Conservation (phyloP, 768 basidiomycete genomes). For the Suillus alpinus region DNA sequence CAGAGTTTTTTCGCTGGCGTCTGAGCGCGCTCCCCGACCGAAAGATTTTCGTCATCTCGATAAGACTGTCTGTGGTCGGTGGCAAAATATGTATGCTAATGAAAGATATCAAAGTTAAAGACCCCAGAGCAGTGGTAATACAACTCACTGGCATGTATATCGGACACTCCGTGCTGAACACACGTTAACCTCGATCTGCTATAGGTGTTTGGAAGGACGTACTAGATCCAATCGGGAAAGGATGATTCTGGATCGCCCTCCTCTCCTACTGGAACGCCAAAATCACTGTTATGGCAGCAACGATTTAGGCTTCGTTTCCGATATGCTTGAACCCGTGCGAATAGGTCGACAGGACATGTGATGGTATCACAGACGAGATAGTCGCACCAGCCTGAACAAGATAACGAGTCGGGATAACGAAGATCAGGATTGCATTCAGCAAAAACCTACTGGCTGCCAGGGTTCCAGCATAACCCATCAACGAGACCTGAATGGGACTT, state of each 20-base stretch:
- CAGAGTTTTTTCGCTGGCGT: constrained; percentile 27
- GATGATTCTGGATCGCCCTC: constrained; percentile 40
- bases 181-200: constrained; percentile 6
- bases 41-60: constrained; percentile 25
- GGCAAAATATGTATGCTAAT: constrained; percentile 46
- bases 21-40: constrained; percentile 12
- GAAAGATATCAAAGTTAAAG: constrained; percentile 1
- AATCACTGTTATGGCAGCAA: constrained; percentile 9
- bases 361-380: constrained; percentile 45
- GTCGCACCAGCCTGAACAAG: constrained; percentile 42
- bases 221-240: constrained; percentile 43
- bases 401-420: background rate
- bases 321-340: constrained; percentile 31
- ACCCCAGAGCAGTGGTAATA: background rate
- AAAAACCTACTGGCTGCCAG: constrained; percentile 32
- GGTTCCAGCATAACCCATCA: constrained; percentile 53
- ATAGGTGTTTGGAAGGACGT: constrained; percentile 16
- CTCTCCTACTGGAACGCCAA: constrained; percentile 35
- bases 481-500: constrained; percentile 45
- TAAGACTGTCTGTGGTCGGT: constrained; percentile 50
- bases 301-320: constrained; percentile 2
- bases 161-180: constrained; percentile 39
- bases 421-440: background rate
- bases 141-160: constrained; percentile 44
- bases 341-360: constrained; percentile 41